Base-by-base conservation (phyloP, 345 rosid species). In the Eucalyptus cloeziana region DNA sequence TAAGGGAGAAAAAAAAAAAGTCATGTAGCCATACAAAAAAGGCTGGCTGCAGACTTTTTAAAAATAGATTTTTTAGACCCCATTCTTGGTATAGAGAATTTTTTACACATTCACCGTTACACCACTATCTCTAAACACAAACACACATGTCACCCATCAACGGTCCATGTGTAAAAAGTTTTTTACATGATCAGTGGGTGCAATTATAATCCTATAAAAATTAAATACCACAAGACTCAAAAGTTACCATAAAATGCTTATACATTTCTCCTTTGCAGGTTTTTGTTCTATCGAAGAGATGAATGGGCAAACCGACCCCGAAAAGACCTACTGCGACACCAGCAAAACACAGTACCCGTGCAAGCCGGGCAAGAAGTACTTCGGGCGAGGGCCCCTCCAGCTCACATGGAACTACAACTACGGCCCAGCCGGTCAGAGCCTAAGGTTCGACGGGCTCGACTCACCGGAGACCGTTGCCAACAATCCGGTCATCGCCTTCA, bases 381-480 rank as follows among this genome's bases (percentile, higher is more conserved):
- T 56, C 33, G 95, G 96, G 15, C 95, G 96, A 16, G 96, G 96
- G 76, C 96, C 95, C 45, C 76, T 95, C 56, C 94, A 93, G 60
- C 67, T 95, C 86, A 16, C 96, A 27, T 93, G 95, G 93, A 95
- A 95, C 88, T 93, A 89, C 81, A 95, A 94, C 89, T 95, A 95
- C 71, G 94, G 96, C 14, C 56, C 92, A 1, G 94, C 94, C 27
- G 96, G 96, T 3, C 13, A 88, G 6, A 89, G 79, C 90, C 86
- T 95, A 3, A n/a, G 31, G 24, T 91, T 95, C 8, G 86, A 93
- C 49, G 93, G 92, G 19, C 86, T 94, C 40, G 49, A 87, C 54
- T 86, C 93, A 52, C 97, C 97, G 1, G 96, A 92, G 21, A 90
- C 88, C 0, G 96, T 93, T 7, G 90, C 92, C 52, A 92, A 86